Conservation (phyloP, 495 filamentous ascomycete genomes). For the Penicillium egyptiacum region DNA sequence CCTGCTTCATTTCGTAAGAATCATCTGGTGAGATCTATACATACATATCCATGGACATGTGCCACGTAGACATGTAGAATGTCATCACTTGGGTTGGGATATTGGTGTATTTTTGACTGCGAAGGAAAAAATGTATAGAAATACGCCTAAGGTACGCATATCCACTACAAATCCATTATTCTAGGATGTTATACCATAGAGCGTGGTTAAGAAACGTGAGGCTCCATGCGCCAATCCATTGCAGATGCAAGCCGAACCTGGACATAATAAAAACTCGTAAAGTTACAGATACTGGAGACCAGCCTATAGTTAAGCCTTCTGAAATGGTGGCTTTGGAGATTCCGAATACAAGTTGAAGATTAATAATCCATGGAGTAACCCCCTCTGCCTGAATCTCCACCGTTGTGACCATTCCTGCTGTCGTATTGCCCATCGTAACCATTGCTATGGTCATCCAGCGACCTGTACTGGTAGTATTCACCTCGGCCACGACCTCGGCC, state of each 20-base stretch:
- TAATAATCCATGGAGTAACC: slow-evolving; percentile 45
- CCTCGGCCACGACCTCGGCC: slow-evolving; percentile 39
- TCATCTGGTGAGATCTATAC: too few species aligned
- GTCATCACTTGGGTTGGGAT: too few species aligned
- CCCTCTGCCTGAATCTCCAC: slow-evolving; percentile 14
- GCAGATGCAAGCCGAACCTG: slow-evolving; percentile 4
- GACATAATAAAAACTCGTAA: neutral
- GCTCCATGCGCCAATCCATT: slow-evolving; percentile 7
- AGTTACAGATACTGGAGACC: neutral
- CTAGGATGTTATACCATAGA: neutral
- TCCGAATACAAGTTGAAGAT: slow-evolving; percentile 4
- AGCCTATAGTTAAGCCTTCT: neutral
- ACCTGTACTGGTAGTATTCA: slow-evolving; percentile 40
- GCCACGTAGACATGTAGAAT: too few species aligned
- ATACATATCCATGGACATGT: too few species aligned
- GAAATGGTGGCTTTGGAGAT: too few species aligned
- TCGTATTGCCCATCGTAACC: slow-evolving; percentile 39
- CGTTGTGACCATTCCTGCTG: slow-evolving; percentile 23
- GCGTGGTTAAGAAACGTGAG: neutral
- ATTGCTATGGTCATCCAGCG: slow-evolving; percentile 39
- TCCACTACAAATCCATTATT: neutral
- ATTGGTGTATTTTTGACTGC: too few species aligned
- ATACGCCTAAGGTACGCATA: too few species aligned
- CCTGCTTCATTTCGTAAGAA: too few species aligned
- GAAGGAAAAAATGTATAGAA: too few species aligned